phyloP scores from a whole-genome alignment of 805 yeast species.

The Metschnikowia picachoensis region DNA sequence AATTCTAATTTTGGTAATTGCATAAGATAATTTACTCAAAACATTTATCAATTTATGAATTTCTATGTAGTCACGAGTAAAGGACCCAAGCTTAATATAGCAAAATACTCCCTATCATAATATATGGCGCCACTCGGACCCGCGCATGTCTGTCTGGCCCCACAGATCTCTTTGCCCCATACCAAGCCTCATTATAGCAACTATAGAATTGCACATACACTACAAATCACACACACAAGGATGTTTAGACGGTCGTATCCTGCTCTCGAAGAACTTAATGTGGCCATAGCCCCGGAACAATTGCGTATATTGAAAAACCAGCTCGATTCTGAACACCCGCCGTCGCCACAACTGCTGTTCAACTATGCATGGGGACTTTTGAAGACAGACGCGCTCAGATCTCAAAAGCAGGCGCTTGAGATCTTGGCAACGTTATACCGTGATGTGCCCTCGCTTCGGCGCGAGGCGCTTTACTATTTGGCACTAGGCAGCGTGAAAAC shows the following conservation, averaged over 20 bases:
- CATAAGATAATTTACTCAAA: no score
- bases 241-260: constrained; percentile 24
- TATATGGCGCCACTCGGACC: no score
- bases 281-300: constrained; percentile 69
- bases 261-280: constrained; percentile 39
- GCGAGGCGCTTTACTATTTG: constrained; percentile 86
- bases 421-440: constrained; percentile 67
- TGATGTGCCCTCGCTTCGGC: constrained; percentile 74
- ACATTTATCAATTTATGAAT: no score
- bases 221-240: no score
- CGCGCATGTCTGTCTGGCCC: no score
- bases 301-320: constrained; percentile 72
- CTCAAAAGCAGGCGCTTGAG: constrained; percentile 77
- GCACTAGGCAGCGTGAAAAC: constrained; percentile 84
- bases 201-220: no score
- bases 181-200: no score
- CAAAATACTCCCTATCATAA: no score
- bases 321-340: constrained; percentile 78
- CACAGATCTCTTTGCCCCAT: no score
- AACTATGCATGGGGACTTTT: constrained; percentile 96
- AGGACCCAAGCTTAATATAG: no score
- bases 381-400: constrained; percentile 57
- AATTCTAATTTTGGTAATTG: no score
- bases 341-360: constrained; percentile 79
- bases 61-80: no score